Evolutionary conservation across 2,329 filamentous ascomycete genomes (phyloP).

Genomic region (Penicillium sp.): DNA sequence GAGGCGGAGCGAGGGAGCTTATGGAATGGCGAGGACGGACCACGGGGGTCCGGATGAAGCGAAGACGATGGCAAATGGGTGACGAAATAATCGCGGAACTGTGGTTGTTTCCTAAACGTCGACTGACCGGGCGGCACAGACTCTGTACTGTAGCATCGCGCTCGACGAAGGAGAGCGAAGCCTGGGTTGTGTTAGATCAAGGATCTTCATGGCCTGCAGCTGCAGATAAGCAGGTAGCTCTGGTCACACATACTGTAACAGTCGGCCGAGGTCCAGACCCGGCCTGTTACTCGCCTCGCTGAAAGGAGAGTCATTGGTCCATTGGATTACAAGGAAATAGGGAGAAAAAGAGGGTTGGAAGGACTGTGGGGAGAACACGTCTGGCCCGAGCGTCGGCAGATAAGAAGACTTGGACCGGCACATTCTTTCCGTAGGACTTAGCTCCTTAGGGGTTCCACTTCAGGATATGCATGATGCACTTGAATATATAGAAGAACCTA

Average conservation of each 20-base stretch:
- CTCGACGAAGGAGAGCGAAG: slow-evolving; percentile 28
- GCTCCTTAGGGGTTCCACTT: not conserved
- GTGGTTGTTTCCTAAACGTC: slow-evolving; percentile 33
- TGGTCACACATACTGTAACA: slow-evolving; percentile 28
- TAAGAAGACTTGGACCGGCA: slow-evolving; percentile 17
- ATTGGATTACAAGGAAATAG: slow-evolving; percentile 19
- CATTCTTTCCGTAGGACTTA: slow-evolving; percentile 8
- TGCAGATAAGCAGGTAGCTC: slow-evolving; percentile 14
- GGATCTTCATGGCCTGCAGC: slow-evolving; percentile 3
- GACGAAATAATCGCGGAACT: slow-evolving; percentile 94
- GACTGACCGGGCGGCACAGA: slow-evolving; percentile 9
- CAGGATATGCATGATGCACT: not conserved
- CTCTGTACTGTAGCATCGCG: slow-evolving; percentile 21
- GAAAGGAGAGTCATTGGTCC: slow-evolving; percentile 33
- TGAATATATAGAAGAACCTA: not conserved
- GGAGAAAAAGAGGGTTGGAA: slow-evolving; percentile 10
- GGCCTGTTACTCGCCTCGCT: slow-evolving; percentile 34
- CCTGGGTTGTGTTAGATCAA: slow-evolving; percentile 21
- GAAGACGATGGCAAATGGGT: slow-evolving; percentile 91
- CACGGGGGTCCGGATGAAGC: slow-evolving; percentile 72
- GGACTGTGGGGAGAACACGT: slow-evolving; percentile 10
- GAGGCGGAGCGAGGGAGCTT: slow-evolving; percentile 80
- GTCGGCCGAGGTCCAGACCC: slow-evolving; percentile 32
- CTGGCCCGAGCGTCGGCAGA: slow-evolving; percentile 22
- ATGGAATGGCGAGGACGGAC: slow-evolving; percentile 59